Base-by-base conservation (phyloP, 1,139 yeast genomes). In the Casaregolazyma lundiana region DNA sequence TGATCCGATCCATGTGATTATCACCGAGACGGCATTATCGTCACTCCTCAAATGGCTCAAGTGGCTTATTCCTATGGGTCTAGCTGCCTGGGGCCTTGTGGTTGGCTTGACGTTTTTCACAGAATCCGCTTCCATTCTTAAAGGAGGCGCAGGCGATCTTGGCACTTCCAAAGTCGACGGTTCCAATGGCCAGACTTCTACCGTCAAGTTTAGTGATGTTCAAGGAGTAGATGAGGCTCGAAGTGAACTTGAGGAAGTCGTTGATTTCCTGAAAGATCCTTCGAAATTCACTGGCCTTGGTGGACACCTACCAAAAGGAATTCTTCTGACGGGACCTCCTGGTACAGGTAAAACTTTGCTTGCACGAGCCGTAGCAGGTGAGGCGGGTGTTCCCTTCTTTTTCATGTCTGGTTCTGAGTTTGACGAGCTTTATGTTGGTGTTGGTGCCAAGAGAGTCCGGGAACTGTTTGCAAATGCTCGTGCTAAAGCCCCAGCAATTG, bases 151-250 rank as follows among this genome's bases (percentile, higher is more conserved):
- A 3, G 78, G 81, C 19, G 95, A 85, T 58, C 81, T 62, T 21
- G 54, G 56, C 35, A 37, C 56, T 26, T 58, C 64, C 45, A 56
- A 63, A 47, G 43, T 55, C 11, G 70, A 66, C 45, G 63, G 66
- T 22, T 55, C 63, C 38, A 61, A 66, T 43, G 96, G 92, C 60
- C 92, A 88, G 41, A 87, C 87, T 62, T 85, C 95, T 8, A 86
- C 87, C 36, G 97, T 90, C 40, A 81, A 81, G 62, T 94, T 94
- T 65, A 77, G 80, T 41, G 99, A 94, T 64, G 97, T 94, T 32
- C 87, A 92, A 62, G 99, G 99, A 44, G 95, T 94, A 54, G 99
- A 94, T 65, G 99, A 94, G 69, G 98, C 99, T 11, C 81, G 97
- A 61, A 90, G 95, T 4, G 98, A 94, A 67, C 75, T 92, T 53